Evolutionary conservation across 176 grass and related monocot genomes (phyloP).

Genomic region (Oryza longistaminata): DNA sequence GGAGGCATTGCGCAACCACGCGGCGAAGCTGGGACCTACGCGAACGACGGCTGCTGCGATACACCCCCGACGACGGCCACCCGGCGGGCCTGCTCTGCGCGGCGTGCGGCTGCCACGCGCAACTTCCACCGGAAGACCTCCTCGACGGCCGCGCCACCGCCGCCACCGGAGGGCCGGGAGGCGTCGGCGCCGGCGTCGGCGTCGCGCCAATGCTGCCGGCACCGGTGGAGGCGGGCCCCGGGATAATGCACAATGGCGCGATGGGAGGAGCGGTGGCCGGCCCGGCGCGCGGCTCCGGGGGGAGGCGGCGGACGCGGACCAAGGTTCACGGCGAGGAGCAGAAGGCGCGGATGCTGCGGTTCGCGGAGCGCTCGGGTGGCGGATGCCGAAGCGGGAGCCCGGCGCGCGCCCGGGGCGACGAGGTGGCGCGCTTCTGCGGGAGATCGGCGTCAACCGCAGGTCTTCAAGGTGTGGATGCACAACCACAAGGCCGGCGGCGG

Average conservation of each 20-base stretch:
- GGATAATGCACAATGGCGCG: conserved; percentile 49
- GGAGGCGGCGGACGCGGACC: conserved; percentile 66
- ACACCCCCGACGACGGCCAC: conserved; percentile 65
- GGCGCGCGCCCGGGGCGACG: conserved; percentile 60
- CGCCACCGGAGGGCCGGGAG: background rate
- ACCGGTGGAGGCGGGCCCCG: conserved; percentile 20
- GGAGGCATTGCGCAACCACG: conserved; percentile 94
- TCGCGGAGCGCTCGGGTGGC: conserved; percentile 86
- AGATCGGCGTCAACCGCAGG: conserved; percentile 78
- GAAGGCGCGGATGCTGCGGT: conserved; percentile 65
- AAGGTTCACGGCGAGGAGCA: conserved; percentile 88
- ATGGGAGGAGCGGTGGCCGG: background rate
- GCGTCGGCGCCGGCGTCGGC: background rate
- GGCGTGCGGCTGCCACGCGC: conserved; percentile 85
- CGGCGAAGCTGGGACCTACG: conserved; percentile 85
- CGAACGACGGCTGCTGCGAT: conserved; percentile 91
- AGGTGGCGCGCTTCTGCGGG: conserved; percentile 78
- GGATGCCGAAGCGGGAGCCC: conserved; percentile 79
- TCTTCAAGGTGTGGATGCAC: conserved; percentile 99
- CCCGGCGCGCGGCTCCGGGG: conserved; percentile 13
- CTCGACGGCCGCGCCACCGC: conserved; percentile 40
- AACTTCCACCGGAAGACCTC: conserved; percentile 79
- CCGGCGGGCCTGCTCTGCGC: conserved; percentile 54
- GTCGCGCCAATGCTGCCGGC: conserved; percentile 33
- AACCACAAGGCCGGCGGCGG: conserved; percentile 66